A percentile compares a stretch with the other conserved stretches of the same genome.
These are phyloP conservation scores for Sesbania bispinosa DNA, from an alignment of 306 rosid genomes.

Conservation along the genomic window DNA sequence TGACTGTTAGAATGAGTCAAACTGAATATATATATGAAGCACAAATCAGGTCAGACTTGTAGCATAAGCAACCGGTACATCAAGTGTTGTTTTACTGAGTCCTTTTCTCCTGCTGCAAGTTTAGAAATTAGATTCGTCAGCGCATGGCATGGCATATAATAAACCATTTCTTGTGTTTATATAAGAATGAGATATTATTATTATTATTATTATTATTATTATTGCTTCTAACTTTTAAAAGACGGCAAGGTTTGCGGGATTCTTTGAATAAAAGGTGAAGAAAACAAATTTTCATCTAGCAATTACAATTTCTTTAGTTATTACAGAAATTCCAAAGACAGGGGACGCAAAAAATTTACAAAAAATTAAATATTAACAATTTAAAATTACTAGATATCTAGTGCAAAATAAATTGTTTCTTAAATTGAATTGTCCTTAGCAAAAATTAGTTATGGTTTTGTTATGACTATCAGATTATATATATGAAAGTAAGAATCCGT, in stretches of 20 bases:
- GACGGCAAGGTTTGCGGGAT: background rate
- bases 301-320: background rate
- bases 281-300: background rate
- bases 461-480: background rate
- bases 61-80: background rate
- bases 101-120: background rate
- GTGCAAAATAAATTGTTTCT: background rate
- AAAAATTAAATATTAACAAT: background rate
- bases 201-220: background rate
- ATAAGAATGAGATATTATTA: background rate
- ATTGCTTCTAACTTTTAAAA: background rate
- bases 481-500: background rate
- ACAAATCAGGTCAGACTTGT: background rate
- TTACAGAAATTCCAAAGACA: background rate
- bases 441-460: background rate
- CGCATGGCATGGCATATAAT: background rate
- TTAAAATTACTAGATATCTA: background rate
- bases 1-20: conserved; percentile 8
- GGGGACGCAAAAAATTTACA: background rate
- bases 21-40: background rate
- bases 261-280: background rate
- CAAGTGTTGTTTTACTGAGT: background rate
- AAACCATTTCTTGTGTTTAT: background rate
- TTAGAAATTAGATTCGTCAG: background rate
- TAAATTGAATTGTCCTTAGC: background rate